Evolutionary conservation across 345 rosid species (phyloP).

Genomic region (Alliaria petiolata): DNA sequence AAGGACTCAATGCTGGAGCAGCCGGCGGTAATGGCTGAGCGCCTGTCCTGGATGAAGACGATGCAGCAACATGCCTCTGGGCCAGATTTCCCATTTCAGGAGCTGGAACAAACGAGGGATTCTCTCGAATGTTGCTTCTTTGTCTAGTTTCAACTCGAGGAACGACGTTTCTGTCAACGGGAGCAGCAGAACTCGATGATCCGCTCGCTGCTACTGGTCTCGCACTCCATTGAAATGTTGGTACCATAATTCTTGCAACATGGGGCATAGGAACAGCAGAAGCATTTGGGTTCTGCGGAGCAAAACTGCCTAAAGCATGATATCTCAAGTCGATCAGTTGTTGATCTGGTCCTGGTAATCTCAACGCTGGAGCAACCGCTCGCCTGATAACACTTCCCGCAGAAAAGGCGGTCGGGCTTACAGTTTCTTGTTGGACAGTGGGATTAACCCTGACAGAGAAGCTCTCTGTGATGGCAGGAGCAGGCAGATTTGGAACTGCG

Average conservation of each 20-base stretch:
- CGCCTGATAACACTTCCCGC: constrained; percentile 43
- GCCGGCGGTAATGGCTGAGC: constrained; percentile 41
- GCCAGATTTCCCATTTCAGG: constrained; percentile 41
- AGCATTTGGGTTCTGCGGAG: constrained; percentile 39
- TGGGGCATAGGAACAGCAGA: constrained; percentile 42
- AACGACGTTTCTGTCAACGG: constrained; percentile 39
- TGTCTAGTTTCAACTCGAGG: constrained; percentile 39
- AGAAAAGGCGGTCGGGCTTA: constrained; percentile 43
- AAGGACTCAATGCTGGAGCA: constrained; percentile 40
- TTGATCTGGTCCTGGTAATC: constrained; percentile 45
- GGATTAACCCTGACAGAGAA: constrained; percentile 52
- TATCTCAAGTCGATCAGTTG: constrained; percentile 43
- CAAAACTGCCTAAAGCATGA: constrained; percentile 33
- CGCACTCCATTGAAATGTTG: constrained; percentile 52
- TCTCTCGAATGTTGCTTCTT: constrained; percentile 49
- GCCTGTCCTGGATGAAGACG: constrained; percentile 41
- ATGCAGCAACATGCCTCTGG: constrained; percentile 37
- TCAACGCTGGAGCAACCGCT: constrained; percentile 40
- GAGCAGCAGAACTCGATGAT: constrained; percentile 37
- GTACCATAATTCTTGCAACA: constrained; percentile 43
- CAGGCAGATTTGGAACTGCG: constrained; percentile 32
- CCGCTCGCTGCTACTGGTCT: constrained; percentile 38
- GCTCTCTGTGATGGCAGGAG: constrained; percentile 39
- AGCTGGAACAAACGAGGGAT: constrained; percentile 47
- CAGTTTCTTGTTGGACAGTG: constrained; percentile 42